These are phyloP conservation scores for Sicyos baderoa DNA, from an alignment of 306 rosid genomes.

Conservation along the genomic window DNA sequence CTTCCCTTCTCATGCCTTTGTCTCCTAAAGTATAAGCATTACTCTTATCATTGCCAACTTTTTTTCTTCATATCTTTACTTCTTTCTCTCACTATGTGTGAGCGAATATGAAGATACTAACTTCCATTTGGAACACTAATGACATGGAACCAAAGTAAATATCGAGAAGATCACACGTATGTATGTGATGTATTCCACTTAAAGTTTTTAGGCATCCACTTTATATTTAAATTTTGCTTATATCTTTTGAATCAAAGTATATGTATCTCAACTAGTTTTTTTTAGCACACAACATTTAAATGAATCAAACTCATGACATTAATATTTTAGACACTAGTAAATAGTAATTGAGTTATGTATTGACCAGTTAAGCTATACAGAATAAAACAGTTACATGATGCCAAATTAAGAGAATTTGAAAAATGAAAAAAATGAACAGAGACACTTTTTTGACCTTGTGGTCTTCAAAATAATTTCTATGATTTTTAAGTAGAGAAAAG, in stretches of 20 bases:
- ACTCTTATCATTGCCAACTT: conserved; percentile 29
- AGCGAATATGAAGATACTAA: not conserved
- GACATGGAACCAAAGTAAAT: not conserved
- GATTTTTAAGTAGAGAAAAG: not conserved
- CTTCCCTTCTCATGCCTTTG: conserved; percentile 30
- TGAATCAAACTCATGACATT: no score
- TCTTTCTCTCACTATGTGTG: not conserved
- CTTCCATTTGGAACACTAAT: not conserved
- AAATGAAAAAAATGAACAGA: not conserved
- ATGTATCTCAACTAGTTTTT: no score
- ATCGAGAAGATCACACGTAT: not conserved
- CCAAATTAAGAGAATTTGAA: not conserved
- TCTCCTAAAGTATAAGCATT: conserved; percentile 49
- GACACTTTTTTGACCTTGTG: not conserved
- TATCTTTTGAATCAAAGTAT: no score
- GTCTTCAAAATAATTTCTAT: not conserved
- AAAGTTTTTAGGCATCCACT: no score
- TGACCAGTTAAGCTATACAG: not conserved
- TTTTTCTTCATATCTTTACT: conserved; percentile 18
- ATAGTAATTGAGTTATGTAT: not conserved
- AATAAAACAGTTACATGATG: not conserved
- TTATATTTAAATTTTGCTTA: no score
- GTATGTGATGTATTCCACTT: no score
- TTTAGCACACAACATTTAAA: no score
- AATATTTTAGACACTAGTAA: no score